Base-by-base conservation (phyloP, 345 rosid species). In the Gossypium mustelinum region DNA sequence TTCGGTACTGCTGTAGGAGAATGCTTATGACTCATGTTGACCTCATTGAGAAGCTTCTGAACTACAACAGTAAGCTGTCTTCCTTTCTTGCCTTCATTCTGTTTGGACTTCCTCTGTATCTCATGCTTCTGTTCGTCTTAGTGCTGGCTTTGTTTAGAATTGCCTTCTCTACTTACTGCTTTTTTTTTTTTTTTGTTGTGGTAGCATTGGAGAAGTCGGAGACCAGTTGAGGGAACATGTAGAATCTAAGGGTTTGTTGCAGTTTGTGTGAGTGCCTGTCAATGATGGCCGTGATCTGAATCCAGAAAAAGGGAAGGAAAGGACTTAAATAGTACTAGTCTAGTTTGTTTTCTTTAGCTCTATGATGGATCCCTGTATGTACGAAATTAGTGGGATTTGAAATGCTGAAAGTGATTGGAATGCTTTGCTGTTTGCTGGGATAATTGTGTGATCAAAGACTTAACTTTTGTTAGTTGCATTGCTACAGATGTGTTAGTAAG, bases 1-100 rank as follows among this genome's bases (percentile, higher is more conserved):
- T 93, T 51, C 89, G 97, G 7, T 95, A 95, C 84, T 95, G 99
- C 76, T 95, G 98, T 71, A 88, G 99, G 79, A 76, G 99, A 78
- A 95, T 95, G 99, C 97, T 93, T 10, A 95, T 95, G 97, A 95
- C 99, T 75, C 99, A 95, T 73, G 99, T 95, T 29, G 99, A 95
- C 85, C 94, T 95, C 75, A 95, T 95, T 54, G 99, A 95, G 86
- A 95, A 95, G 90, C 99, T 95, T 81, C 89, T 95, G 75, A 93
- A 91, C 86, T 95, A 93, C 83, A 95, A 95, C 62, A 89, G 99
- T 95, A 90, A 77, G 63, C 79, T 68, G 5, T 57, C 74, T n/a
- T 77, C 72, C 67, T 66, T 57, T 52, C 73, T 45, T 44, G 50
- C 64, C 52, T 14, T 66, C 10, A 56, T 12, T 75, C 27, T 64